Percentiles rank a stretch among this genome's conserved stretches.
Conservation (phyloP, 768 basidiomycete genomes). For the Collybia mongolica region DNA sequence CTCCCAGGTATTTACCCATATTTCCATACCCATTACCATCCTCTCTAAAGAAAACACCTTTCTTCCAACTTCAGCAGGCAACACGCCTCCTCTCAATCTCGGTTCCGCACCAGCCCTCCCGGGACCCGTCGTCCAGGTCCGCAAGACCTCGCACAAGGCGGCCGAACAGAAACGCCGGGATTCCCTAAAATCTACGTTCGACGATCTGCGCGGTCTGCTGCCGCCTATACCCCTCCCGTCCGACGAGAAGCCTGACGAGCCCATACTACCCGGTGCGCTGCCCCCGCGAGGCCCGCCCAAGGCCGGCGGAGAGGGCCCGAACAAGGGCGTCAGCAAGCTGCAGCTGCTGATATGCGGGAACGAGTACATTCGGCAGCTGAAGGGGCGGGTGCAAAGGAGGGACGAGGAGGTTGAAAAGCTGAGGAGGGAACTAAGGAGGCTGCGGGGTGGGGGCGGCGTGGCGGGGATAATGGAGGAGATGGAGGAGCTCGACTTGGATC, state of each 20-base stretch:
- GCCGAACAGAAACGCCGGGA: conserved; percentile 98
- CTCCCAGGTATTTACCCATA: conserved; percentile 54
- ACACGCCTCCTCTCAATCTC: conserved; percentile 9
- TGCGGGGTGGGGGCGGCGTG: conserved; percentile 47
- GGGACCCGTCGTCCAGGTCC: conserved; percentile 35
- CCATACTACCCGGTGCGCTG: conserved; percentile 80
- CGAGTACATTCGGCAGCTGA: conserved; percentile 78
- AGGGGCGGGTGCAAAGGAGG: conserved; percentile 72
- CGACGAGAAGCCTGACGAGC: conserved; percentile 67
- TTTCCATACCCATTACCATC: not conserved
- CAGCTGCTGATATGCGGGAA: conserved; percentile 91
- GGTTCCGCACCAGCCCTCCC: conserved; percentile 10
- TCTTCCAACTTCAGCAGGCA: conserved; percentile 18
- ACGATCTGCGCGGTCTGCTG: conserved; percentile 77
- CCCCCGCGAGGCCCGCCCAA: conserved; percentile 90
- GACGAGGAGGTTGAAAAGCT: conserved; percentile 75
- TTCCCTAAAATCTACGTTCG: conserved; percentile 92
- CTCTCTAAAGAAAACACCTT: not conserved
- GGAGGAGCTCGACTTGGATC: conserved; percentile 51
- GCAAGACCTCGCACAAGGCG: conserved; percentile 88
- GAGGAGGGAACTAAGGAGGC: conserved; percentile 61
- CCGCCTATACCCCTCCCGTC: conserved; percentile 82
- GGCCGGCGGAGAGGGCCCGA: conserved; percentile 85
- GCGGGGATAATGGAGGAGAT: conserved; percentile 24
- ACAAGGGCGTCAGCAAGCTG: conserved; percentile 91